Percentiles rank a stretch among this genome's conserved stretches.
Conservation (phyloP, 129 eudicot species). For the Flaveria sonorensis region DNA sequence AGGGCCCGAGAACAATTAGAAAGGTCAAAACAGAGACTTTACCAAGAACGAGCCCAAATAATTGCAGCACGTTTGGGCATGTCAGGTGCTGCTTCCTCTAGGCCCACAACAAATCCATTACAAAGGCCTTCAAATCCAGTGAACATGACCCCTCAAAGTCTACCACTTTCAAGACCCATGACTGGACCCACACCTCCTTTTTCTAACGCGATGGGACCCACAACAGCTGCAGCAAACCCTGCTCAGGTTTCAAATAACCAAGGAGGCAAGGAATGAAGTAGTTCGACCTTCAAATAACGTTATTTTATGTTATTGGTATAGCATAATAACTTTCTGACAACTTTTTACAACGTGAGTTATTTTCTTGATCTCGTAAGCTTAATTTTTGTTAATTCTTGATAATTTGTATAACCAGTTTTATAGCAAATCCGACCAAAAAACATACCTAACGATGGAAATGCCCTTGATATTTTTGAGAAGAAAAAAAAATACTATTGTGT, state of each 20-base stretch:
- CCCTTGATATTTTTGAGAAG: background rate
- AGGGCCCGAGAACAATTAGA: constrained; percentile 85
- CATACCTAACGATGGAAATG: background rate
- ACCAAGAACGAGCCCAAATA: constrained; percentile 81
- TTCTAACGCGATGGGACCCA: constrained; percentile 37
- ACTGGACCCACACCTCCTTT: constrained; percentile 49
- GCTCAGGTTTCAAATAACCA: constrained; percentile 46
- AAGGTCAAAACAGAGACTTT: constrained; percentile 84
- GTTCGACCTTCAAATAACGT: background rate
- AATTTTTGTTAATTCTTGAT: background rate
- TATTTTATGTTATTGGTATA: constrained; percentile 6
- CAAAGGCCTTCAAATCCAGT: constrained; percentile 62
- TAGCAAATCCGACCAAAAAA: background rate
- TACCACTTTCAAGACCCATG: constrained; percentile 68
- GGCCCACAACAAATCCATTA: constrained; percentile 49
- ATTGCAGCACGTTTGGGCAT: constrained; percentile 79
- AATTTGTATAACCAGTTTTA: background rate
- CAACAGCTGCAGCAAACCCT: constrained; percentile 44
- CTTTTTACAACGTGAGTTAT: constrained; percentile 18
- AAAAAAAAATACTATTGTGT: background rate
- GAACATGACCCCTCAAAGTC: constrained; percentile 58
- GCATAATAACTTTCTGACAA: constrained; percentile 9
- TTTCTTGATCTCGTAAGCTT: background rate
- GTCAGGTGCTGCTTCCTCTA: constrained; percentile 51
- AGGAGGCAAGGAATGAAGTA: constrained; percentile 53